Conservation (phyloP, 345 rosid genomes). For the Geranium rotundifolium region DNA sequence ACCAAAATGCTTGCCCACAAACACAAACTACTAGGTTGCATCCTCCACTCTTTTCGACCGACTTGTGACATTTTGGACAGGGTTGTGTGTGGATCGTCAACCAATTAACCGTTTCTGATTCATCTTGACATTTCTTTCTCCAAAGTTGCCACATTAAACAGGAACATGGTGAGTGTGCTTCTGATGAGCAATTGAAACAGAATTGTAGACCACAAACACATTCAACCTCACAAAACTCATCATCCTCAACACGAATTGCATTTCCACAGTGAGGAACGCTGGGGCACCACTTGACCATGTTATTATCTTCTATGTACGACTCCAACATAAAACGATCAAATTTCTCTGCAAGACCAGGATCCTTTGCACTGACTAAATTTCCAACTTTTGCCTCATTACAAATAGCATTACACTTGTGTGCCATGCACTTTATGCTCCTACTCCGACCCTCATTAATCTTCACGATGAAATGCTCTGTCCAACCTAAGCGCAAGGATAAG, state of each 20-base stretch:
- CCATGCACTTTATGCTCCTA: constrained; percentile 85
- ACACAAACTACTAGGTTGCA: constrained; percentile 81
- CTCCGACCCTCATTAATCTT: constrained; percentile 92
- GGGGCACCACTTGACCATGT: constrained; percentile 98
- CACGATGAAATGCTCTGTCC: constrained; percentile 86
- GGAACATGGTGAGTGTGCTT: constrained; percentile 92
- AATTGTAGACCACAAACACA: constrained; percentile 84
- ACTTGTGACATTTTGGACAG: constrained; percentile 76
- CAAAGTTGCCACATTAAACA: constrained; percentile 95
- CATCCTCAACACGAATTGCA: constrained; percentile 80
- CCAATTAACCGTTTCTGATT: constrained; percentile 82
- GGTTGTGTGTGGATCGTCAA: constrained; percentile 65
- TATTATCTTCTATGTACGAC: constrained; percentile 92
- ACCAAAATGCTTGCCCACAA: constrained; percentile 88
- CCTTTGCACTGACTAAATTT: constrained; percentile 56
- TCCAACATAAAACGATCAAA: constrained; percentile 86
- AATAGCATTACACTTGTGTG: constrained; percentile 69
- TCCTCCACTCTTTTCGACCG: constrained; percentile 84
- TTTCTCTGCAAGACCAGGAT: constrained; percentile 74
- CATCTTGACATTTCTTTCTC: constrained; percentile 69
- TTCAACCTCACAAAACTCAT: constrained; percentile 76
- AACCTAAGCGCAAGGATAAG: constrained; percentile 30
- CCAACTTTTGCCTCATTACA: constrained; percentile 78
- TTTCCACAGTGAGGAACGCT: constrained; percentile 90
- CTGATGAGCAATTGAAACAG: constrained; percentile 72